Evolutionary conservation across 106 monocot species (phyloP).

Genomic region (Phalaenopsis equestris): DNA sequence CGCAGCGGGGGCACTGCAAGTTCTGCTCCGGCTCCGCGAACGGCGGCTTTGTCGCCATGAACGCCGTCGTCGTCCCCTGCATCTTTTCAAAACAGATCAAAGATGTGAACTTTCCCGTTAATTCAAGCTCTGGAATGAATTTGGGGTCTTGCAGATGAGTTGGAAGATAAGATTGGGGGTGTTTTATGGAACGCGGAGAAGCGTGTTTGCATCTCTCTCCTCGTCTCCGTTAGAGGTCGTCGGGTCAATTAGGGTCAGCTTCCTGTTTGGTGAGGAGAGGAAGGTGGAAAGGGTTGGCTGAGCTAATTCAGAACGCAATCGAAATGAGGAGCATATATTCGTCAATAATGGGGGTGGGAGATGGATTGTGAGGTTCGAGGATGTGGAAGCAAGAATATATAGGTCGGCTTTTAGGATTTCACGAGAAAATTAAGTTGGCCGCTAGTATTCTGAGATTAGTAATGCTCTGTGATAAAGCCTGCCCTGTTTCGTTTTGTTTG

Average conservation of each 20-base stretch:
- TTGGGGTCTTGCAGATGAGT: no score
- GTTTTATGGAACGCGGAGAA: no score
- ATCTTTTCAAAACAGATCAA: neutral
- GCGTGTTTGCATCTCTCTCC: no score
- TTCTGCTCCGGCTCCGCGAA: neutral
- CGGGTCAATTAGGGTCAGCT: neutral
- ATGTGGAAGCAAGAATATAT: neutral
- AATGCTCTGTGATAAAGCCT: neutral
- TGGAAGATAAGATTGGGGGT: no score
- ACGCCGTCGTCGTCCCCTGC: slow-evolving; percentile 2
- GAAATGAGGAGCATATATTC: neutral
- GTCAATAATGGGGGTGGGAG: neutral
- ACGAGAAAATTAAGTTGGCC: no score
- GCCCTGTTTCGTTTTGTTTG: neutral
- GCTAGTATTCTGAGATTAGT: neutral
- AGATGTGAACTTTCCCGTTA: no score
- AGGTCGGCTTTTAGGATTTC: neutral
- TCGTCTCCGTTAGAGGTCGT: no score
- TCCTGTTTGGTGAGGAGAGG: neutral
- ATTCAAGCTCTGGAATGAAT: no score
- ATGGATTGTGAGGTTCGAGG: neutral
- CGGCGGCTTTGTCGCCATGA: neutral
- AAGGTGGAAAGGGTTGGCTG: neutral
- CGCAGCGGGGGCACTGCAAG: slow-evolving; percentile 1
- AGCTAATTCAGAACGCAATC: no score